Evolutionary conservation across 495 filamentous ascomycete species (phyloP), one percentile per base, ranked within the genome.

Genomic region (Friedmanniomyces simplex): DNA sequence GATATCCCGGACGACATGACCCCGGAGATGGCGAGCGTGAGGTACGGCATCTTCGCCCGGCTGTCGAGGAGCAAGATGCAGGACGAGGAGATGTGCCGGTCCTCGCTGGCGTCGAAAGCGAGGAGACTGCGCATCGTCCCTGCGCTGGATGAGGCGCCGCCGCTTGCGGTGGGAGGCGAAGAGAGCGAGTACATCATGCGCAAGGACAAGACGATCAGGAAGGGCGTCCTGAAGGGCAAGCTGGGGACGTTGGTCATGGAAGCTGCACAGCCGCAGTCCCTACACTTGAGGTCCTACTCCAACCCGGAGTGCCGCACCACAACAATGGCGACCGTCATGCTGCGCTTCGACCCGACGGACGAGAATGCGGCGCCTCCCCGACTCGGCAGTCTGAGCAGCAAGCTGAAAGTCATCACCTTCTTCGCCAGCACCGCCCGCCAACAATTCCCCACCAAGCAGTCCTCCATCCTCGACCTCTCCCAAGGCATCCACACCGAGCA

Each of bases 91-190:
- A 42, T 49, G 11, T 32, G 71, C 79, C 42, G 67, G 76, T 37
- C 74, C 63, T 55, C 71, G 5, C 63, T 76, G 1, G 76, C 71
- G 3, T 74, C 80, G 1, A 69, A 74, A 5, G 72, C 70, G 0
- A 81, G 82, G 57, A 83, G 83, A 63, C 71, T 98, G 43, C 83
- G 83, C 42, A 76, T 98, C 30, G 75, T 94, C n/a, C 94, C 93
- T 8, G 79, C 76, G 0, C 69, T 79, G 7, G 73, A 79, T 14
- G 94, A 94, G 69, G 80, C 85, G 41, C 84, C 93, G 7, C 91
- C 93, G 0, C 72, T 96, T 51, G 82, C 77, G 58, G 68, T 87
- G 47, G 73, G 75, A 22, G 74, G 76, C 21, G 70, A 77, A 14
- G 78, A 83, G 59, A 66, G 74, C n/a, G 73, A 84, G 46, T 95